Conservation (phyloP, 2,329 filamentous ascomycete species). For the Xylariaceae sp. region DNA sequence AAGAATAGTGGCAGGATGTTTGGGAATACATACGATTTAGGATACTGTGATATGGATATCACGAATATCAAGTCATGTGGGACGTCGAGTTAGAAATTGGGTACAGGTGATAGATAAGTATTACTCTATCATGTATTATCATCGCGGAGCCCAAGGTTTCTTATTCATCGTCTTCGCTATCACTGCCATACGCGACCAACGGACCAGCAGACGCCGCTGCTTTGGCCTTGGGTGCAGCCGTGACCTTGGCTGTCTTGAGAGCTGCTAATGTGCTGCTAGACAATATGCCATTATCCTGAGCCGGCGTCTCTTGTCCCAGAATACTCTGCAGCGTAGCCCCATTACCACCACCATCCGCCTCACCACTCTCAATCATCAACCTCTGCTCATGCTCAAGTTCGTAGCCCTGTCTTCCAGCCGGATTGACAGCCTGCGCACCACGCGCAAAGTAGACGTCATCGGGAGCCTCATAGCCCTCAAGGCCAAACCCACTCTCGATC, state of each 20-base stretch:
- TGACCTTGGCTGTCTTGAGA: slow-evolving; percentile 56
- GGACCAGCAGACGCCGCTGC: slow-evolving; percentile 58
- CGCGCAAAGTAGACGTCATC: slow-evolving; percentile 91
- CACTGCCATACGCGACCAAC: slow-evolving; percentile 84
- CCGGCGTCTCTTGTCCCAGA: slow-evolving; percentile 33
- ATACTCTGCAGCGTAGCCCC: slow-evolving; percentile 38
- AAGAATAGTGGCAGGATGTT: not conserved
- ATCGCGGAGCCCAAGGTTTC: not conserved
- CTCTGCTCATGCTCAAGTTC: slow-evolving; percentile 61
- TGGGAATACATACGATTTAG: not conserved
- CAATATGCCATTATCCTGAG: slow-evolving; percentile 61
- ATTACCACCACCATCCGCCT: slow-evolving; percentile 40
- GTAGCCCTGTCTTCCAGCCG: slow-evolving; percentile 53
- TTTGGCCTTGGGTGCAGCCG: slow-evolving; percentile 52
- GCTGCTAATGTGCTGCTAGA: slow-evolving; percentile 79
- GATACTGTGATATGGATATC: not conserved
- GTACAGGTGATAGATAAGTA: slow-evolving; percentile 7
- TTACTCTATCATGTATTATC: slow-evolving; percentile 13
- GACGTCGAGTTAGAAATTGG: not conserved
- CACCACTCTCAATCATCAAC: slow-evolving; percentile 55
- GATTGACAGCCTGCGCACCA: slow-evolving; percentile 65
- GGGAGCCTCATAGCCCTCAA: slow-evolving; percentile 89
- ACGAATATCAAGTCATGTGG: not conserved
- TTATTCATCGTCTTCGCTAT: slow-evolving; percentile 62
- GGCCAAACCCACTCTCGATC: slow-evolving; percentile 81